These are phyloP conservation scores for Leptographium galeiforme DNA, from an alignment of 2,329 filamentous ascomycete species.

Conservation along the genomic window DNA sequence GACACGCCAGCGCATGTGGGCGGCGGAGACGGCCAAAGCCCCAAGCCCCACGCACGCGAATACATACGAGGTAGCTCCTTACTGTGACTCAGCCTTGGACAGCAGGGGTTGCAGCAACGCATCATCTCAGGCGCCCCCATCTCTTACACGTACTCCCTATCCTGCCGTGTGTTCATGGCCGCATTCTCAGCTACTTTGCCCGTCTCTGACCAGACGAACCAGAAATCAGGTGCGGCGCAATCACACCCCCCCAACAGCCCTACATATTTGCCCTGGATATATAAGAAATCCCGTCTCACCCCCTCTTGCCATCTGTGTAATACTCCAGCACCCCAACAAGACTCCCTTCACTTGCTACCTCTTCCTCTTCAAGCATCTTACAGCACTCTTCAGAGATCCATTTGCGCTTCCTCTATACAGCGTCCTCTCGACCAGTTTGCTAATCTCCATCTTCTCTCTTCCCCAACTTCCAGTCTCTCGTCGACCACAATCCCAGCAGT, in stretches of 20 bases:
- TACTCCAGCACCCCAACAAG: neutral
- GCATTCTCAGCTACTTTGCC: conserved; percentile 4
- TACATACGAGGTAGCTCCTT: neutral
- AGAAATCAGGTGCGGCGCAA: conserved; percentile 6
- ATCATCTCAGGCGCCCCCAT: neutral
- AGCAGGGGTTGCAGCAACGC: neutral
- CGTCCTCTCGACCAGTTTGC: neutral
- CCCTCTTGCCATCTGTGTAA: neutral
- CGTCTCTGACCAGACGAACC: conserved; percentile 6
- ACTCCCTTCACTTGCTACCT: too few relatives aligned
- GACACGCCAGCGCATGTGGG: neutral
- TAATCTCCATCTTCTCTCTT: neutral
- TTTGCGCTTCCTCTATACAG: neutral
- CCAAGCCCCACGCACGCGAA: neutral
- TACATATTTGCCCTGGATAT: neutral
- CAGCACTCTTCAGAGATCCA: too few relatives aligned
- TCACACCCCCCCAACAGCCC: neutral
- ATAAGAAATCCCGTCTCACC: neutral
- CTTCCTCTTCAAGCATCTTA: neutral
- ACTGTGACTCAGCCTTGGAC: conserved; percentile 8
- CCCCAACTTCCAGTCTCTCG: conserved; percentile 3
- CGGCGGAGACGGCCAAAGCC: neutral
- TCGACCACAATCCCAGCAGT: conserved; percentile 14
- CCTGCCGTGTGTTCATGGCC: conserved; percentile 3
- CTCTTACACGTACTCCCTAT: neutral